phyloP scores from a whole-genome alignment of 2,329 filamentous ascomycete species.

The Colletotrichum tropicicola region DNA sequence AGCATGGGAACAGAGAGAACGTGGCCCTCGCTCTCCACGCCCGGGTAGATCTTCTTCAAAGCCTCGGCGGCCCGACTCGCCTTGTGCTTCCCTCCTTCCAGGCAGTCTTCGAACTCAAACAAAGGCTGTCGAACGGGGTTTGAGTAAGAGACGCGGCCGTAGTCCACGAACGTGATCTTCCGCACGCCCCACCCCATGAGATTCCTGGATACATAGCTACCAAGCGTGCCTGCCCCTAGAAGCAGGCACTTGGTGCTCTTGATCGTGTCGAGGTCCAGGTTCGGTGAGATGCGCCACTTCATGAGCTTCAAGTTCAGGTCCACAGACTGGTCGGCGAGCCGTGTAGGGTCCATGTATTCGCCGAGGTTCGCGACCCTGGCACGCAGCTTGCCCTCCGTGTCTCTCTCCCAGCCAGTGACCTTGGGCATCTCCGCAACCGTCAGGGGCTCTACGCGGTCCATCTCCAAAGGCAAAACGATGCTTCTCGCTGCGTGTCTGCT shows the following conservation, averaged over 20 bases:
- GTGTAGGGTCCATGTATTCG: slow-evolving; percentile 91
- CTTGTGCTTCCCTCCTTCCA: slow-evolving; percentile 85
- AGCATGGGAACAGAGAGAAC: slow-evolving; percentile 93
- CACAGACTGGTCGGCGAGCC: slow-evolving; percentile 91
- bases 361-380: slow-evolving; percentile 83
- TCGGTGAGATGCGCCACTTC: slow-evolving; percentile 96
- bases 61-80: slow-evolving; percentile 83
- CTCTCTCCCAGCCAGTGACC: slow-evolving; percentile 94
- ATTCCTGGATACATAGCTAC: slow-evolving; percentile 91
- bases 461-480: slow-evolving; percentile 75
- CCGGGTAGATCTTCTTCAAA: slow-evolving; percentile 87
- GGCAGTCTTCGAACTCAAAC: slow-evolving; percentile 89
- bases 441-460: slow-evolving; percentile 56
- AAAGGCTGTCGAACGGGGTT: slow-evolving; percentile 96
- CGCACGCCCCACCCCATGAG: slow-evolving; percentile 95
- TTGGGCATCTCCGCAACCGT: slow-evolving; percentile 75
- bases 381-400: slow-evolving; percentile 78
- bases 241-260: slow-evolving; percentile 91
- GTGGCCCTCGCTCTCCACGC: slow-evolving; percentile 83
- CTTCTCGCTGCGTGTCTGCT: slow-evolving; percentile 84
- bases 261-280: slow-evolving; percentile 86
- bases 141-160: slow-evolving; percentile 91
- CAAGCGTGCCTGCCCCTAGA: slow-evolving; percentile 90
- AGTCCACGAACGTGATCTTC: slow-evolving; percentile 96
- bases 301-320: slow-evolving; percentile 97